Evolutionary conservation across 148 eudicot species (phyloP).

Genomic region (Persicaria tinctoria): DNA sequence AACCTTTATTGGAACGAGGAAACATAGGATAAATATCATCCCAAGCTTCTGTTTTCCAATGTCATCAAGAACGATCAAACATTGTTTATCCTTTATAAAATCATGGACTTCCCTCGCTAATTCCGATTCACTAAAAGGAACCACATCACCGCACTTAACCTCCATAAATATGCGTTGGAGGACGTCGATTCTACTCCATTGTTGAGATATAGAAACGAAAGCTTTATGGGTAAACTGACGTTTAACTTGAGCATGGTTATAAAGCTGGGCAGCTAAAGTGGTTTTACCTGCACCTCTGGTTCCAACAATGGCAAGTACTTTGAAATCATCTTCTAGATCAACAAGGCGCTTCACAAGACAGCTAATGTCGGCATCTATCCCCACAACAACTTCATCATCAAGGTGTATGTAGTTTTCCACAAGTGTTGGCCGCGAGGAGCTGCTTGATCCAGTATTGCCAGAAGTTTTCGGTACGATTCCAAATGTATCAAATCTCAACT

Average conservation of each 20-base stretch:
- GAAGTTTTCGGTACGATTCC: not conserved
- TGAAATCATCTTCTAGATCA: not conserved
- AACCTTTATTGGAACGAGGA: no score
- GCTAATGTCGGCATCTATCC: not conserved
- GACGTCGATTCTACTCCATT: no score
- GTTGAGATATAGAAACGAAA: not conserved
- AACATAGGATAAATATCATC: no score
- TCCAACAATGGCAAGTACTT: not conserved
- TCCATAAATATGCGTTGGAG: no score
- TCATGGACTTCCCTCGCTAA: no score
- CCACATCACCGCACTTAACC: no score
- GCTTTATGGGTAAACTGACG: not conserved
- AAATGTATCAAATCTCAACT: not conserved
- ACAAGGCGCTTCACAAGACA: not conserved
- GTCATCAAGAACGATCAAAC: no score
- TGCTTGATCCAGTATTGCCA: not conserved
- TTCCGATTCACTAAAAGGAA: no score
- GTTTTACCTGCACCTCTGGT: not conserved
- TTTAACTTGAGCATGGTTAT: not conserved
- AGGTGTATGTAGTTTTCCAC: not conserved
- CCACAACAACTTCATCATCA: not conserved
- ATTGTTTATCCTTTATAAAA: no score
- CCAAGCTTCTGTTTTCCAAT: no score
- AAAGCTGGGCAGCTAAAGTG: not conserved
- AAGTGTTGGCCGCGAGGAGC: no score